Percentiles rank a stretch among this genome's conserved stretches.
Evolutionary conservation across 2,329 filamentous ascomycete genomes (phyloP).

Genomic region (Cercospora sesami): DNA sequence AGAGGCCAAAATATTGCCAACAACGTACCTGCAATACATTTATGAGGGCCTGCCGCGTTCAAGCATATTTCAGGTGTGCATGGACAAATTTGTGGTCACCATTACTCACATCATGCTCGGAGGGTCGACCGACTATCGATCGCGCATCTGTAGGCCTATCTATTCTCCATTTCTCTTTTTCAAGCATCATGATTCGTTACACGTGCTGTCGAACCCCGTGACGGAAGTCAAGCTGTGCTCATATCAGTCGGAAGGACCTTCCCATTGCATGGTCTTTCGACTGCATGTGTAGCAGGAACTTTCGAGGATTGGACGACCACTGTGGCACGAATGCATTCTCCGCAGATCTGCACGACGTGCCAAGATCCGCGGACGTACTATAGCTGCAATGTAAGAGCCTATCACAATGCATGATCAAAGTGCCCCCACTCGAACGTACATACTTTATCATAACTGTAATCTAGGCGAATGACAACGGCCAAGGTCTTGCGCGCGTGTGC

Average conservation of each 20-base stretch:
- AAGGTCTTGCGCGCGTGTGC: not conserved
- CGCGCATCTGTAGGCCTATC: not conserved
- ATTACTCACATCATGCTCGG: not conserved
- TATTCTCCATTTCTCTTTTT: not conserved
- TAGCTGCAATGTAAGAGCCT: not conserved
- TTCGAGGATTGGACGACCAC: not conserved
- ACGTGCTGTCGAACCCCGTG: too few relatives aligned
- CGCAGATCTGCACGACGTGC: not conserved
- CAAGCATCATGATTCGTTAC: too few relatives aligned
- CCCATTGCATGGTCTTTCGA: not conserved
- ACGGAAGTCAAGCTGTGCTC: too few relatives aligned
- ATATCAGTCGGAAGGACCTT: not conserved
- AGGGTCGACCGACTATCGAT: not conserved
- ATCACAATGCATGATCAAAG: not conserved
- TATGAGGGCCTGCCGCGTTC: too few relatives aligned
- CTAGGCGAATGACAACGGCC: conserved; percentile 2
- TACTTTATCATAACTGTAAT: not conserved
- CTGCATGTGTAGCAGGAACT: not conserved
- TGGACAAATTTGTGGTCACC: not conserved
- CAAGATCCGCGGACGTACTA: not conserved
- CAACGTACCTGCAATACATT: too few relatives aligned
- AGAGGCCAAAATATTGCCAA: too few relatives aligned
- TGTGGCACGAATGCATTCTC: not conserved
- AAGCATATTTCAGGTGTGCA: too few relatives aligned
- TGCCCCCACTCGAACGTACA: not conserved